These are phyloP conservation scores for bread wheat (Triticum aestivum) DNA, from an alignment of 176 grass and related monocot genomes.

Conservation along the genomic window DNA sequence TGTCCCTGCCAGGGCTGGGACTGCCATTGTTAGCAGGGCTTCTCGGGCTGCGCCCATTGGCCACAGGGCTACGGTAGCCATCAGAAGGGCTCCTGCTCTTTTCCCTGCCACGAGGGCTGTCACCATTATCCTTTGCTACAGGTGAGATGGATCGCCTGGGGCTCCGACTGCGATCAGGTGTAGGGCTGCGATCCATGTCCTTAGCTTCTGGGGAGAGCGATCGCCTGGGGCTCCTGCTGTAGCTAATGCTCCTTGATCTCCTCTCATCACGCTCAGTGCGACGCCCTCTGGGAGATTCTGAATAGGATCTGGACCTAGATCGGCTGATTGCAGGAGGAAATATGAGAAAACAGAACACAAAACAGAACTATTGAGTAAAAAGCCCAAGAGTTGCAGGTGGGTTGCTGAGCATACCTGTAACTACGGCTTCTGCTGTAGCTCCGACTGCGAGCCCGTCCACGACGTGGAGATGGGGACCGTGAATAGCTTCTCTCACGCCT, in stretches of 20 bases:
- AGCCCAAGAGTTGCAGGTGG: neutral
- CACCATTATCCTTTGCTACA: slow-evolving; percentile 45
- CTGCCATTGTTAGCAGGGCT: neutral
- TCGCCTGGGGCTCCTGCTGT: slow-evolving; percentile 80
- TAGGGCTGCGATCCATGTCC: slow-evolving; percentile 48
- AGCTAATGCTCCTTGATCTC: slow-evolving; percentile 70
- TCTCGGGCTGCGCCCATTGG: slow-evolving; percentile 36
- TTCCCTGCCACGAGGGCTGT: slow-evolving; percentile 47
- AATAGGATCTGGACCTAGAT: slow-evolving; percentile 46
- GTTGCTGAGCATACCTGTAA: slow-evolving; percentile 54
- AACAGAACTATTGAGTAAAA: neutral
- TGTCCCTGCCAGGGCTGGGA: neutral
- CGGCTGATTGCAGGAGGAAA: slow-evolving; percentile 17
- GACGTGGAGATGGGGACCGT: slow-evolving; percentile 65
- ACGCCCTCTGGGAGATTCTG: slow-evolving; percentile 58
- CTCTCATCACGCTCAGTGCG: slow-evolving; percentile 37
- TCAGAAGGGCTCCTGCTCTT: slow-evolving; percentile 60
- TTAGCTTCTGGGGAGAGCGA: slow-evolving; percentile 47
- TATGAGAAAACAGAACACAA: neutral
- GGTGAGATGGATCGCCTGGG: slow-evolving; percentile 25
- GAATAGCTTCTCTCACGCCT: slow-evolving; percentile 83
- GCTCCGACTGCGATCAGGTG: slow-evolving; percentile 57
- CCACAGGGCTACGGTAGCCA: slow-evolving; percentile 53
- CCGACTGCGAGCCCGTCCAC: slow-evolving; percentile 52
- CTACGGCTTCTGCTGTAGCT: slow-evolving; percentile 79